Conservation (phyloP, 331 rosid species). For the Saraca asoca region DNA sequence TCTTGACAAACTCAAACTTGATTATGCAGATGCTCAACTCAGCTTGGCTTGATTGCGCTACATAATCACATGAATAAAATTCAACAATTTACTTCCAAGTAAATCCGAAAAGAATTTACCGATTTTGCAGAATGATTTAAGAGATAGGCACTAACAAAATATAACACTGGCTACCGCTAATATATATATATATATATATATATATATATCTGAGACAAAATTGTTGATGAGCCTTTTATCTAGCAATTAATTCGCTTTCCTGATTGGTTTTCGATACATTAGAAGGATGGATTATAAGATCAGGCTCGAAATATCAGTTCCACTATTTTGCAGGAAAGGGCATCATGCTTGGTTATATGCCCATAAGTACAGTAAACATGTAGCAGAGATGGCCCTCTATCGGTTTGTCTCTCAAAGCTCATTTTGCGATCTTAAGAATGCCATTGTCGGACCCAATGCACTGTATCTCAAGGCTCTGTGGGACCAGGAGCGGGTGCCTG, state of each 20-base stretch:
- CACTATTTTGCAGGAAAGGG: constrained; percentile 17
- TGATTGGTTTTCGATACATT: constrained; percentile 41
- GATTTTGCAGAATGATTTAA: too few species aligned
- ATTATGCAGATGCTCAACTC: too few species aligned
- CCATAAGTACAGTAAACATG: not conserved
- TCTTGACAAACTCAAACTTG: too few species aligned
- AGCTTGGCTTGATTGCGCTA: too few species aligned
- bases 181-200: too few species aligned
- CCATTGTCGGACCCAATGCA: constrained; percentile 83
- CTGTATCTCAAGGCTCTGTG: constrained; percentile 71
- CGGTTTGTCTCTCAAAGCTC: constrained; percentile 43
- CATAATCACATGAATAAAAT: too few species aligned
- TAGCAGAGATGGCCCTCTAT: constrained; percentile 3
- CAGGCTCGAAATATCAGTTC: constrained; percentile 8
- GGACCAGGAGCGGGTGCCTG: constrained; percentile 46
- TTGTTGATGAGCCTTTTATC: not conserved
- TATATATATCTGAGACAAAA: too few species aligned
- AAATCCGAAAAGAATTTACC: too few species aligned
- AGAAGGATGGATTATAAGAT: constrained; percentile 31
- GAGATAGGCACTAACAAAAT: too few species aligned
- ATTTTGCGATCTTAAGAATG: constrained; percentile 64
- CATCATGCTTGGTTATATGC: too few species aligned
- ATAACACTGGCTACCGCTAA: too few species aligned
- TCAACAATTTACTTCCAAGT: too few species aligned
- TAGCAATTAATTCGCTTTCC: constrained; percentile 31